Conservation (phyloP, 2,329 filamentous ascomycete genomes). For the Aureobasidium namibiae region DNA sequence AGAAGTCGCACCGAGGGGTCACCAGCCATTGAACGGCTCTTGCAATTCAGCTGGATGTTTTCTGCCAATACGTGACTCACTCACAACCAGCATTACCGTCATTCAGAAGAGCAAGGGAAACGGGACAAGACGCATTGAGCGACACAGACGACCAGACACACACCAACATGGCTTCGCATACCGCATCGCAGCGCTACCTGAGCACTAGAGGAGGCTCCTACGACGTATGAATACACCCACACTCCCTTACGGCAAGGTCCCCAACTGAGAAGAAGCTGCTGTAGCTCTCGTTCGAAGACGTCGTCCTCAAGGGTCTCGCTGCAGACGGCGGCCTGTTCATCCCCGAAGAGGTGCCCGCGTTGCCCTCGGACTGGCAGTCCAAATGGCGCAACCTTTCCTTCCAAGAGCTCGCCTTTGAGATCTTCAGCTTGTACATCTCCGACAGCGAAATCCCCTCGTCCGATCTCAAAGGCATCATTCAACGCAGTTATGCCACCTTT, state of each 20-base stretch:
- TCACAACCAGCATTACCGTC: background rate
- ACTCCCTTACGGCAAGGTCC: background rate
- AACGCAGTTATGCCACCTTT: slow-evolving; percentile 83
- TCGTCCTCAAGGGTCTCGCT: slow-evolving; percentile 81
- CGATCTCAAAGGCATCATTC: slow-evolving; percentile 76
- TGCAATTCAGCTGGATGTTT: background rate
- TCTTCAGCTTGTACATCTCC: slow-evolving; percentile 84
- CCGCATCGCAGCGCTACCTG: slow-evolving; percentile 52
- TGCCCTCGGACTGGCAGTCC: slow-evolving; percentile 56
- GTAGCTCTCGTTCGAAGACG: slow-evolving; percentile 82
- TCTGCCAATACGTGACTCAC: background rate
- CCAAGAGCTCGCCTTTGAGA: slow-evolving; percentile 71
- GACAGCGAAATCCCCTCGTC: slow-evolving; percentile 67
- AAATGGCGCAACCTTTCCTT: slow-evolving; percentile 73
- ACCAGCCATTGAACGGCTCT: slow-evolving; percentile 3
- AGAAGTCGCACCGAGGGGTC: slow-evolving; percentile 5
- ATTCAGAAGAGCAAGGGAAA: background rate
- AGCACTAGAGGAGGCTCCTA: slow-evolving; percentile 56
- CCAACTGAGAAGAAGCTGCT: slow-evolving; percentile 17
- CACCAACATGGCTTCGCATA: slow-evolving; percentile 31
- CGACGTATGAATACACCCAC: slow-evolving; percentile 40
- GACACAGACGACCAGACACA: background rate
- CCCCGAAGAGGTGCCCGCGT: slow-evolving; percentile 67
- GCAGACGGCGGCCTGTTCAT: slow-evolving; percentile 84
- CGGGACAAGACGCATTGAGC: background rate